phyloP scores from a whole-genome alignment of 352 stramenopile genomes.

The Globisporangium spinosum region DNA sequence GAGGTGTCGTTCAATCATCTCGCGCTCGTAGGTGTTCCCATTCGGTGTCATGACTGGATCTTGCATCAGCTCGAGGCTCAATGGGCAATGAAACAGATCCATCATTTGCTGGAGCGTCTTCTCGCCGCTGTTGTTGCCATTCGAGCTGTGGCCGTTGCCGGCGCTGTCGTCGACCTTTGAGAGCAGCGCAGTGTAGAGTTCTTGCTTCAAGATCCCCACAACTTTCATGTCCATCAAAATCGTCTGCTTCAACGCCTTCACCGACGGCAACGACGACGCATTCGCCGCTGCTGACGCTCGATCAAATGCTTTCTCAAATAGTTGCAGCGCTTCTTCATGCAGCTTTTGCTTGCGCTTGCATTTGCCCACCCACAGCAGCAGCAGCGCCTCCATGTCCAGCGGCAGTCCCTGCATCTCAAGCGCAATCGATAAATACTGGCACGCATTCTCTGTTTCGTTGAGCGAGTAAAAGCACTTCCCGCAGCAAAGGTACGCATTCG shows the following conservation, averaged over 20 bases:
- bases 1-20: slow-evolving; percentile 75
- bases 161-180: slow-evolving; percentile 18
- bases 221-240: slow-evolving; percentile 70
- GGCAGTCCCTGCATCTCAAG: slow-evolving; percentile 33
- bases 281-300: slow-evolving; percentile 36
- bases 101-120: slow-evolving; percentile 65
- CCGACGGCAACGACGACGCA: slow-evolving; percentile 30
- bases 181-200: slow-evolving; percentile 44
- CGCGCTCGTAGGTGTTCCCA: slow-evolving; percentile 72
- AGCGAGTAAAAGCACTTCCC: slow-evolving; percentile 65
- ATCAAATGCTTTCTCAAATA: slow-evolving; percentile 55
- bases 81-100: slow-evolving; percentile 63
- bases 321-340: slow-evolving; percentile 42
- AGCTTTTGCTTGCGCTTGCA: slow-evolving; percentile 52
- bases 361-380: slow-evolving; percentile 60
- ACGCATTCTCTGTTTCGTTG: slow-evolving; percentile 42
- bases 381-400: slow-evolving; percentile 40
- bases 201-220: slow-evolving; percentile 40
- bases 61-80: slow-evolving; percentile 78
- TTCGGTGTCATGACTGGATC: slow-evolving; percentile 70
- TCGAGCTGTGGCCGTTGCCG: slow-evolving; percentile 9
- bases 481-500: slow-evolving; percentile 43
- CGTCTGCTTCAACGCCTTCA: slow-evolving; percentile 36
- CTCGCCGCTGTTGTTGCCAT: slow-evolving; percentile 16
- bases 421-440: slow-evolving; percentile 38